Conservation (phyloP, 1,284 basidiomycete species). For the Moesziomyces sp. region DNA sequence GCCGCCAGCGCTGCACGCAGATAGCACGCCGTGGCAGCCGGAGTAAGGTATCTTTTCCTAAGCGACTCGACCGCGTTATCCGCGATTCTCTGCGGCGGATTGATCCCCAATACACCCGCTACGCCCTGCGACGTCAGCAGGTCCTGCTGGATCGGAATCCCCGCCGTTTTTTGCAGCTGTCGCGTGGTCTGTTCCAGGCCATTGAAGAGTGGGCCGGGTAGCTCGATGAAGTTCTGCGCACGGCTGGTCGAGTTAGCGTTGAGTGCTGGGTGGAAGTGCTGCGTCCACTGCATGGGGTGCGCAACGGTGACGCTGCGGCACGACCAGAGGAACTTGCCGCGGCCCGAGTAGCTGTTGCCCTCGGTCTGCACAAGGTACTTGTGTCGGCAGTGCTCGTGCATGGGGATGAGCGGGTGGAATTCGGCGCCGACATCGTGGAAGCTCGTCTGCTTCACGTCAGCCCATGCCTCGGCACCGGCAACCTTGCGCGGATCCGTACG, state of each 20-base stretch:
- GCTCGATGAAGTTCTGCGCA: conserved; percentile 44
- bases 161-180: conserved; percentile 13
- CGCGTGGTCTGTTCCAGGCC: conserved; percentile 33
- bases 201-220: conserved; percentile 36
- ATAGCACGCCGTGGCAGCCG: conserved; percentile 53
- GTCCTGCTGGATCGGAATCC: conserved; percentile 3
- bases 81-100: conserved; percentile 41
- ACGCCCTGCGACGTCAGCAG: background rate
- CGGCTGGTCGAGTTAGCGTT: conserved; percentile 15
- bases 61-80: conserved; percentile 42
- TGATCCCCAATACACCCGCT: conserved; percentile 4
- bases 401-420: conserved; percentile 37
- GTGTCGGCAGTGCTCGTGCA: conserved; percentile 49
- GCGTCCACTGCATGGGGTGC: conserved; percentile 57
- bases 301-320: conserved; percentile 47
- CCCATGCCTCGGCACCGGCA: conserved; percentile 26
- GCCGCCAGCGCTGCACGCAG: conserved; percentile 38
- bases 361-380: conserved; percentile 57
- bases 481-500: conserved; percentile 24
- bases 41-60: conserved; percentile 47
- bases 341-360: conserved; percentile 55
- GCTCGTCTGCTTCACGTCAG: conserved; percentile 50
- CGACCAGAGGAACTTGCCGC: conserved; percentile 48
- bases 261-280: conserved; percentile 60
- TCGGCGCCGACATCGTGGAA: conserved; percentile 46